Percentiles rank a stretch among this genome's conserved stretches.
Conservation (phyloP, 106 monocot genomes). For the Platanthera zijinensis region DNA sequence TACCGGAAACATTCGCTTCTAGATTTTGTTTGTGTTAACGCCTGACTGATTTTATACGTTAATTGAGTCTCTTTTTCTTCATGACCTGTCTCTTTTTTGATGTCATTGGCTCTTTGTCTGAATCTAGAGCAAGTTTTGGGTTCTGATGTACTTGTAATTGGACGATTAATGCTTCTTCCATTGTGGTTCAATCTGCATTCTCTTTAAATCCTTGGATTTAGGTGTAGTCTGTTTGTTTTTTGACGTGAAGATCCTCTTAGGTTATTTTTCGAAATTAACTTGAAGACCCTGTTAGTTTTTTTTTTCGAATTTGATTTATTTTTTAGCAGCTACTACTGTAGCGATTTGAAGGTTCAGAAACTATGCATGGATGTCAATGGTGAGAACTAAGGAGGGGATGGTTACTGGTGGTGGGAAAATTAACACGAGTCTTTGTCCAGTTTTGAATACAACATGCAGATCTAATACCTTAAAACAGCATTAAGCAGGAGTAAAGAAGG, state of each 20-base stretch:
- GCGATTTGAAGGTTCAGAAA: background rate
- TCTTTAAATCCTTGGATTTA: background rate
- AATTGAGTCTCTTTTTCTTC: background rate
- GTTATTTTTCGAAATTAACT: too few relatives aligned
- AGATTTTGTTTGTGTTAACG: background rate
- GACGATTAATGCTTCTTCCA: background rate
- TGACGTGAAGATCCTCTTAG: background rate
- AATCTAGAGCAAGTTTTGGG: background rate
- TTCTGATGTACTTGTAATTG: background rate
- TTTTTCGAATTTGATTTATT: too few relatives aligned
- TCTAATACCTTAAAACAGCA: too few relatives aligned
- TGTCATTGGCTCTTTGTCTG: background rate
- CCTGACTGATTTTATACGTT: background rate
- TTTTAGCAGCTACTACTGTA: background rate
- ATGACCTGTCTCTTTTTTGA: background rate
- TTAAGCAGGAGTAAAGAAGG: too few relatives aligned
- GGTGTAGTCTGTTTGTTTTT: background rate
- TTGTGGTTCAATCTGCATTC: background rate
- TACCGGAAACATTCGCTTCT: background rate
- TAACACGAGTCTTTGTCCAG: background rate
- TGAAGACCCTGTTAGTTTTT: background rate
- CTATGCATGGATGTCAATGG: background rate
- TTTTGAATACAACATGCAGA: too few relatives aligned
- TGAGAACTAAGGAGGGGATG: background rate
- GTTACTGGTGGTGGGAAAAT: background rate